Evolutionary conservation across 345 rosid genomes (phyloP).

Genomic region (Eucalyptus cloeziana): DNA sequence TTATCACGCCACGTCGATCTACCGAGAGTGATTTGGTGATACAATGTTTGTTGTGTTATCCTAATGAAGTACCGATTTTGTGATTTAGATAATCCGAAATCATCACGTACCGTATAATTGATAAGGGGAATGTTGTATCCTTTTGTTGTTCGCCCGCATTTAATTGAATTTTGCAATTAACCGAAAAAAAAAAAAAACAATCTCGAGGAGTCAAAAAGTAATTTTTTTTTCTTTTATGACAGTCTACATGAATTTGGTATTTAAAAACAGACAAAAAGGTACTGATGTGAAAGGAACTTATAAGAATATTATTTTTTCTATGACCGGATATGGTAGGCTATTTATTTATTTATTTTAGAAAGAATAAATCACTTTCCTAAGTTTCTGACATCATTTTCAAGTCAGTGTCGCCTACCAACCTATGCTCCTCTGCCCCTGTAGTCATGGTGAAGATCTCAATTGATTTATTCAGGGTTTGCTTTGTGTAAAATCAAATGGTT

Average conservation of each 20-base stretch:
- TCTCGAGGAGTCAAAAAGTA: background rate
- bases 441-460: background rate
- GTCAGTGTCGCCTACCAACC: background rate
- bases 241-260: background rate
- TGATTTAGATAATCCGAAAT: background rate
- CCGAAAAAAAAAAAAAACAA: background rate
- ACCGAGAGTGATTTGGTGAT: fast-evolving
- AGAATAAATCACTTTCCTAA: background rate
- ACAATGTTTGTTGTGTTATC: background rate
- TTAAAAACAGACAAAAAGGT: background rate
- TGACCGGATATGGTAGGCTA: background rate
- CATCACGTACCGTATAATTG: background rate
- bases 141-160: background rate
- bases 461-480: background rate
- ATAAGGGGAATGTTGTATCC: background rate
- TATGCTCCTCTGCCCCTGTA: background rate
- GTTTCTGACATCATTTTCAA: background rate
- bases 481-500: background rate
- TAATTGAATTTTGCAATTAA: background rate
- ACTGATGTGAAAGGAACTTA: background rate
- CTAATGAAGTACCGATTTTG: background rate
- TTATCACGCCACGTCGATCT: background rate
- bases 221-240: background rate
- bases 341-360: background rate
- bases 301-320: background rate